Evolutionary conservation across 306 rosid species (phyloP).

Genomic region (Quercus alba): DNA sequence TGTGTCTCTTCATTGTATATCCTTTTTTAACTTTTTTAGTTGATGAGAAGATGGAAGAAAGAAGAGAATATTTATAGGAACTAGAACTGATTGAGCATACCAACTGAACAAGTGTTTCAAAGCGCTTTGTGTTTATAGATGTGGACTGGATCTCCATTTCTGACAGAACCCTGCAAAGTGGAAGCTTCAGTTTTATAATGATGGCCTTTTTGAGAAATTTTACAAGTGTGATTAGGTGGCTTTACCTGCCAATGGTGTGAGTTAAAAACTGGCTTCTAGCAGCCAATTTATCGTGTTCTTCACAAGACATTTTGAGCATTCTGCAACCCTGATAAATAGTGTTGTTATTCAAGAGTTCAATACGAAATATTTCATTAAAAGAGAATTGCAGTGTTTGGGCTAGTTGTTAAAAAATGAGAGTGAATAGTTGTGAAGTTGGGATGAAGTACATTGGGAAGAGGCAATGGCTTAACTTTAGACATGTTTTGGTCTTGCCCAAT

Average conservation of each 20-base stretch:
- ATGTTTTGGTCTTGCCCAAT: no score
- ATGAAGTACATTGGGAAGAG: no score
- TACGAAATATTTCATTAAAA: no score
- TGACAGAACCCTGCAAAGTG: conserved; percentile 37
- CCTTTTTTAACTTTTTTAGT: background rate
- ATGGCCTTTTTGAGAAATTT: background rate
- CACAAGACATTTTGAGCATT: conserved; percentile 62
- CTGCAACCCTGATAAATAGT: conserved; percentile 46
- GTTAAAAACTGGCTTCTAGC: conserved; percentile 66
- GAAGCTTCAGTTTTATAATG: background rate
- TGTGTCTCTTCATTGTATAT: background rate
- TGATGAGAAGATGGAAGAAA: background rate
- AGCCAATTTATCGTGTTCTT: conserved; percentile 63
- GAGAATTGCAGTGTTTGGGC: no score
- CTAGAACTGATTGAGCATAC: conserved; percentile 9
- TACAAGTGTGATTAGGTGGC: background rate
- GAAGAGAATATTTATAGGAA: background rate
- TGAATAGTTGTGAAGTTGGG: no score
- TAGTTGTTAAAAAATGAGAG: no score
- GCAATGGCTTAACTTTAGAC: no score
- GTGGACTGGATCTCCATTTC: conserved; percentile 53
- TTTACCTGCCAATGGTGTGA: conserved; percentile 66
- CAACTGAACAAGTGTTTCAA: conserved; percentile 50
- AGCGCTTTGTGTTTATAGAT: conserved; percentile 52
- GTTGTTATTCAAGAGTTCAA: background rate